phyloP scores from a whole-genome alignment of 176 grass and related monocot species.

The Phragmites australis region DNA sequence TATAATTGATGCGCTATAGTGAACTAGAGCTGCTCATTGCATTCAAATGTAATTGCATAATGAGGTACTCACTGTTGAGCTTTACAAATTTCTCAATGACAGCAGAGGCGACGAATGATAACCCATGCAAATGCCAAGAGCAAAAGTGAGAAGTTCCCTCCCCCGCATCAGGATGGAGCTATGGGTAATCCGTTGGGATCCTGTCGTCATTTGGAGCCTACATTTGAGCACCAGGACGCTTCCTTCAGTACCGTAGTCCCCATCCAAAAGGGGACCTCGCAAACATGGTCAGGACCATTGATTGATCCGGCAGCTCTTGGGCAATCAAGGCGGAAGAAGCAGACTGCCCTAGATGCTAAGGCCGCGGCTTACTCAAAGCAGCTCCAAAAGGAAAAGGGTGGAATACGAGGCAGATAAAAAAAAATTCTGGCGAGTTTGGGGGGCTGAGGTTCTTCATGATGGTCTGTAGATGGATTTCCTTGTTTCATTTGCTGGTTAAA shows the following conservation, averaged over 20 bases:
- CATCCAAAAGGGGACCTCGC: slow-evolving; percentile 36
- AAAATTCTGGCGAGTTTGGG: background rate
- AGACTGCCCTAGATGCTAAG: slow-evolving; percentile 43
- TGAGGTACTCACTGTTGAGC: background rate
- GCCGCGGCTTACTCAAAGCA: slow-evolving; percentile 53
- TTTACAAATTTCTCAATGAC: slow-evolving; percentile 21
- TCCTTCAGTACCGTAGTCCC: slow-evolving; percentile 55
- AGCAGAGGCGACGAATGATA: slow-evolving; percentile 46
- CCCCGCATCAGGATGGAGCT: slow-evolving; percentile 53
- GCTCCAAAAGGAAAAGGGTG: slow-evolving; percentile 38
- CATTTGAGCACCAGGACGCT: slow-evolving; percentile 48
- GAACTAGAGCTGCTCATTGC: background rate
- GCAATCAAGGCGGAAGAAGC: slow-evolving; percentile 44
- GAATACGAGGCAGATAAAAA: slow-evolving; percentile 20
- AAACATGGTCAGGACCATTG: slow-evolving; percentile 52
- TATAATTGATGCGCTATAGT: background rate
- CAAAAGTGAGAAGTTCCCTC: slow-evolving; percentile 63
- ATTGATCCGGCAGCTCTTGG: slow-evolving; percentile 36
- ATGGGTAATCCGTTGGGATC: slow-evolving; percentile 52
- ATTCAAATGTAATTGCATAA: slow-evolving; percentile 24
- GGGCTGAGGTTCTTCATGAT: background rate
- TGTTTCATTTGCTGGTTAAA: background rate
- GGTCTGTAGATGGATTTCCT: slow-evolving; percentile 18
- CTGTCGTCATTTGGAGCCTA: slow-evolving; percentile 40
- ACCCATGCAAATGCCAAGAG: slow-evolving; percentile 48